Evolutionary conservation across 805 yeast species (phyloP).

Genomic region (Schwanniomyces polymorphus): DNA sequence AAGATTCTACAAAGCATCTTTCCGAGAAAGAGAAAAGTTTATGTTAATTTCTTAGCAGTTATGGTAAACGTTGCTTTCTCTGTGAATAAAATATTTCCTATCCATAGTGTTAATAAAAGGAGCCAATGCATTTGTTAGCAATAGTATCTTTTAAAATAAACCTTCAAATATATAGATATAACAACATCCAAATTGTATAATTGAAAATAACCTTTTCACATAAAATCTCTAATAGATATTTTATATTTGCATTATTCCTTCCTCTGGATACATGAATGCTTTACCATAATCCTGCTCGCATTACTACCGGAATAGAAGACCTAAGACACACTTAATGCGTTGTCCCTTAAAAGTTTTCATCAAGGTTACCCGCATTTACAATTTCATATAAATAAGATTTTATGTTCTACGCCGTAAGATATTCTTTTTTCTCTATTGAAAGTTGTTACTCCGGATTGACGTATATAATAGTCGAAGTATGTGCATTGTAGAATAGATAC

Average conservation of each 20-base stretch:
- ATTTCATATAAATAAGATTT: not conserved
- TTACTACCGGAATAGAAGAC: not conserved
- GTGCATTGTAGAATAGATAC: not conserved
- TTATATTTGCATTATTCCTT: conserved; percentile 1
- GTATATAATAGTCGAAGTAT: conserved; percentile 10
- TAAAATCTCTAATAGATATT: not conserved
- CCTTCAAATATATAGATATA: not conserved
- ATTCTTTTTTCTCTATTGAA: conserved; percentile 24
- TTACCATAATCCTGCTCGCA: too few relatives aligned
- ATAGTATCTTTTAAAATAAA: too few relatives aligned
- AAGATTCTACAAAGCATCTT: not conserved
- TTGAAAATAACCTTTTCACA: too few relatives aligned
- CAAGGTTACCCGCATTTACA: conserved; percentile 1
- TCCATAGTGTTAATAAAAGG: too few relatives aligned
- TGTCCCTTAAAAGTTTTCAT: not conserved
- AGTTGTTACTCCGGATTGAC: conserved; percentile 38
- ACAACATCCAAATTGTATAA: not conserved
- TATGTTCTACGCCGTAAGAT: not conserved
- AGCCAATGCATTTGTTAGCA: too few relatives aligned
- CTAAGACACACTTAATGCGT: not conserved
- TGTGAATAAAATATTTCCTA: too few relatives aligned
- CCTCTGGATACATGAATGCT: too few relatives aligned
- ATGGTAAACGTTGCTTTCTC: too few relatives aligned
- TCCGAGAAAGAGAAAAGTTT: not conserved
- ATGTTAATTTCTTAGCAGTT: too few relatives aligned